Conservation (phyloP, 2,329 filamentous ascomycete species). For the Fusarium anthophilum region DNA sequence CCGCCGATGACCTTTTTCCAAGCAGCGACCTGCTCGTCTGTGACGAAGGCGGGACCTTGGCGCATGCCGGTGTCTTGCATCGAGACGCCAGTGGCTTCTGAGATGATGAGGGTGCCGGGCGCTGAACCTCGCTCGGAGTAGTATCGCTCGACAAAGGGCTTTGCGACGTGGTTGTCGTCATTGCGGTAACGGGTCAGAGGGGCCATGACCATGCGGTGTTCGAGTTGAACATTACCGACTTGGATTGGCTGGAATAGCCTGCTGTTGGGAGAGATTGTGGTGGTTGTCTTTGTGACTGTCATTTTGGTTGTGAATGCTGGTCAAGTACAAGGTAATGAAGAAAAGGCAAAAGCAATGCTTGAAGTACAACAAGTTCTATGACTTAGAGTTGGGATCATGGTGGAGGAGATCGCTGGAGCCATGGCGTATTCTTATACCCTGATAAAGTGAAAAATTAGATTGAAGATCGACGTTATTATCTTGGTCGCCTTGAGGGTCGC, state of each 20-base stretch:
- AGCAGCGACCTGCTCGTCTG: slow-evolving; percentile 38
- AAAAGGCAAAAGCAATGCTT: background rate
- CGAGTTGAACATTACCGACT: slow-evolving; percentile 29
- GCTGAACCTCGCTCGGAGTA: slow-evolving; percentile 50
- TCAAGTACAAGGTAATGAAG: background rate
- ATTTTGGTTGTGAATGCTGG: background rate
- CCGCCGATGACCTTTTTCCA: slow-evolving; percentile 43
- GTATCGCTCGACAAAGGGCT: slow-evolving; percentile 42
- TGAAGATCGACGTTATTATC: background rate
- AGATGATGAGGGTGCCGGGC: slow-evolving; percentile 54
- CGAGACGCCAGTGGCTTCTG: slow-evolving; percentile 45
- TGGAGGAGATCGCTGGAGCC: background rate
- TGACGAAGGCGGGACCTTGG: slow-evolving; percentile 19
- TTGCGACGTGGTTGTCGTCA: slow-evolving; percentile 49
- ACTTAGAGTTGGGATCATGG: background rate
- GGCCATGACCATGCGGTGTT: slow-evolving; percentile 40
- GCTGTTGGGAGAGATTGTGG: slow-evolving; percentile 14
- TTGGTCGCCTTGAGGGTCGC: background rate
- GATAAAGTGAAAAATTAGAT: background rate
- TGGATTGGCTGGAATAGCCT: slow-evolving; percentile 39
- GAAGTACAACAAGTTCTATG: background rate
- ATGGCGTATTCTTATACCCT: background rate
- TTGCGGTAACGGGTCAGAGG: slow-evolving; percentile 60
- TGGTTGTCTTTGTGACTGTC: slow-evolving; percentile 18
- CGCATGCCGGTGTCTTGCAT: slow-evolving; percentile 21